Base-by-base conservation (phyloP, 1,284 basidiomycete genomes). In the Trichosporon sp. region DNA sequence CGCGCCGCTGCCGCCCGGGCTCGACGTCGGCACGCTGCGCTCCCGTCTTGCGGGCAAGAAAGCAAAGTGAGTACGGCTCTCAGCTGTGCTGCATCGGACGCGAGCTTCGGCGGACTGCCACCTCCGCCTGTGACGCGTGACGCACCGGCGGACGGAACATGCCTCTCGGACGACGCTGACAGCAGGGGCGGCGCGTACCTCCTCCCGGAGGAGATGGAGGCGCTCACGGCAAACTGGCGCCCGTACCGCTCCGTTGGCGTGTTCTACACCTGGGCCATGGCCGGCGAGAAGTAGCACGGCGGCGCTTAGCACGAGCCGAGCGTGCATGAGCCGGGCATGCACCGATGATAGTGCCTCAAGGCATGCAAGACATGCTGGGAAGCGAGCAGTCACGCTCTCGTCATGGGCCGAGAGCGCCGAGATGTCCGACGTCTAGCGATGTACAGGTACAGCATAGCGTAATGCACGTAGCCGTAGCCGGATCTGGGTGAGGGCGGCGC, bases 151-250 rank as follows among this genome's bases (percentile, higher is more conserved):
- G 44, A 23, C 21, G 44, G 44, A 51, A 21, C 44, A 51, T 42
- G 38, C 7, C 21, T 1, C 12, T 34, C 15, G 38, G n/a, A 42
- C 38, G 38, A 42, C 25, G 58, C 69, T 70, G 64, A 70, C 58
- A 15, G 11, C 68, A 82, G 80, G 74, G 93, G 91, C 76, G 91
- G 91, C 31, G 88, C 88, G 2, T 87, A 93, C 72, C 84, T 95
- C 69, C 90, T 91, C 0, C 91, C 92, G 2, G 84, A 86, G 35
- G 92, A 95, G 83, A 94, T 95, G 92, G 88, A 90, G 73, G 87
- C 86, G 29, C 83, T 95, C 67, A 92, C 92, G 2, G 87, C 88
- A 62, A 77, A 83, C 18, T 95, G 92, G 92, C 86, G 85, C 75
- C 93, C 93, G 1, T 95, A 92, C 78, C 85, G 91, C 70, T 91